Evolutionary conservation across 139 green algal species (phyloP).

Genomic region (Chlorella sp.): DNA sequence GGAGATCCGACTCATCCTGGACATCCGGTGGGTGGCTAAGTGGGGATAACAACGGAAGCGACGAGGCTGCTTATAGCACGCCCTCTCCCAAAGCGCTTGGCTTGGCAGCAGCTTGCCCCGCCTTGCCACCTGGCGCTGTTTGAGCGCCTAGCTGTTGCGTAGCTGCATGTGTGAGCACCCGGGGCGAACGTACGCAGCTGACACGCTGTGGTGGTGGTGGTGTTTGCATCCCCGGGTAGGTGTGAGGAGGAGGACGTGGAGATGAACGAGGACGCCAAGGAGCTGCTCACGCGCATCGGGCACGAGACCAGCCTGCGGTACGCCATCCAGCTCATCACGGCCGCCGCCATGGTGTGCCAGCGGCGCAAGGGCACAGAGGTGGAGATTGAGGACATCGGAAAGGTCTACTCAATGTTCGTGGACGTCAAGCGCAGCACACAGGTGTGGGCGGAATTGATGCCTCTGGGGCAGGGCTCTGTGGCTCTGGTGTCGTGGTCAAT

Average conservation of each 20-base stretch:
- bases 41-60: too few relatives aligned
- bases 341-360: conserved; percentile 71
- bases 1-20: conserved; percentile 90
- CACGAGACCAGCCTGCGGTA: conserved; percentile 93
- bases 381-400: conserved; percentile 90
- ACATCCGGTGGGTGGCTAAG: conserved; percentile 88
- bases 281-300: conserved; percentile 90
- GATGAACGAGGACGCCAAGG: conserved; percentile 86
- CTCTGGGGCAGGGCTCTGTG: too few relatives aligned
- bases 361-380: conserved; percentile 80
- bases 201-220: background rate
- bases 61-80: too few relatives aligned
- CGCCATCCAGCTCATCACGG: conserved; percentile 94
- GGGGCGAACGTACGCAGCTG: too few relatives aligned
- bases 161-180: too few relatives aligned
- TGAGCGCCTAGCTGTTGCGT: too few relatives aligned
- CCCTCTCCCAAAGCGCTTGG: too few relatives aligned
- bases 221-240: too few relatives aligned
- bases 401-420: conserved; percentile 94
- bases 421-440: conserved; percentile 83
- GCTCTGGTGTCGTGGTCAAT: too few relatives aligned
- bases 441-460: too few relatives aligned
- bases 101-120: too few relatives aligned
- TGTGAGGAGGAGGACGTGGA: conserved; percentile 94
- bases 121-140: too few relatives aligned